A percentile compares a stretch with the other conserved stretches of the same genome.
Conservation (phyloP, 78 protist genomes). For the Dictyostelium firmibasis region DNA sequence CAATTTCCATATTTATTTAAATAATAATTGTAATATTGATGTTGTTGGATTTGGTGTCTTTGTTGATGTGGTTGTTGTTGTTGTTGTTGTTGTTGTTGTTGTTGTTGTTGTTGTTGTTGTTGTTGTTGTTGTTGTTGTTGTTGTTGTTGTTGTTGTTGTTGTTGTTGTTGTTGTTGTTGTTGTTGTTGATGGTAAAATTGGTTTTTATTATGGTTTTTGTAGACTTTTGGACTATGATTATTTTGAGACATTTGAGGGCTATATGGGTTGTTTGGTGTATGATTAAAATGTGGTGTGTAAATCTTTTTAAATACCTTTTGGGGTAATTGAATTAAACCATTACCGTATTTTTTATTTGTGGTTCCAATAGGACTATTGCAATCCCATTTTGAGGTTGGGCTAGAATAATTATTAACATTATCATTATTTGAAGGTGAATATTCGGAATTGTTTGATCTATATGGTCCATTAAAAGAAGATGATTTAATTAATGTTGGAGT, state of each 20-base stretch:
- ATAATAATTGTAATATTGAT: not conserved
- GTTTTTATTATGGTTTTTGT: not conserved
- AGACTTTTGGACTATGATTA: not conserved
- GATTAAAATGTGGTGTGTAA: not conserved
- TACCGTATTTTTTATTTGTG: not conserved
- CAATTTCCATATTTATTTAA: not conserved
- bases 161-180: slow-evolving; percentile 10
- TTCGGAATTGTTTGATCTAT: not conserved
- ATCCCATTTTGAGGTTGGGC: not conserved
- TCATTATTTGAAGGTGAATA: not conserved
- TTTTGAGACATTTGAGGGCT: not conserved
- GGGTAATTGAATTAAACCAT: not conserved
- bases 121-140: not conserved
- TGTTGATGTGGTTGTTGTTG: too few species aligned
- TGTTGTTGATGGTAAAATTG: not conserved
- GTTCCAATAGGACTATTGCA: not conserved
- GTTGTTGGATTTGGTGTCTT: too few species aligned
- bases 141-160: not conserved
- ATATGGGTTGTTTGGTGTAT: not conserved
- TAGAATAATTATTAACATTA: not conserved
- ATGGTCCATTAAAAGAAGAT: not conserved
- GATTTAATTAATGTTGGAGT: not conserved
- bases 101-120: not conserved
- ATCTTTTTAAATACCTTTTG: not conserved
- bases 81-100: too few species aligned